Evolutionary conservation across 768 basidiomycete genomes (phyloP).

Genomic region (Hypsizygus marmoreus): DNA sequence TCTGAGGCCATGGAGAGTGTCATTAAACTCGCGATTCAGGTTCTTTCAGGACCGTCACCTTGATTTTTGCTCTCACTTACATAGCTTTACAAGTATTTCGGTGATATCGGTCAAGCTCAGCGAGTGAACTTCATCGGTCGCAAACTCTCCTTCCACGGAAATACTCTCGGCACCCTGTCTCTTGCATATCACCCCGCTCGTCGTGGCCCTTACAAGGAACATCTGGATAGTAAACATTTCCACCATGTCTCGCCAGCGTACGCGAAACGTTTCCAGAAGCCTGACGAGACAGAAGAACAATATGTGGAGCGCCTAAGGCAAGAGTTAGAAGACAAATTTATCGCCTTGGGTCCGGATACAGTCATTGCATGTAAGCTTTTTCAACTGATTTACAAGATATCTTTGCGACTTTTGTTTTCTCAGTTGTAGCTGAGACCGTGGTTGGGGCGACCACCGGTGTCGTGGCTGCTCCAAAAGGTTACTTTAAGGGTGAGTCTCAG

Average conservation of each 20-base stretch:
- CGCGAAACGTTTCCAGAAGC: conserved; percentile 71
- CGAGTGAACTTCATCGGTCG: conserved; percentile 81
- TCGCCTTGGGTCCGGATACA: conserved; percentile 78
- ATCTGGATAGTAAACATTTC: conserved; percentile 66
- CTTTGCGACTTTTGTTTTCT: not conserved
- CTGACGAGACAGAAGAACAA: conserved; percentile 72
- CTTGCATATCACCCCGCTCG: conserved; percentile 68
- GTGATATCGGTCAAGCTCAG: conserved; percentile 67
- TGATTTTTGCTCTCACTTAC: conserved; percentile 1
- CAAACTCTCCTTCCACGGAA: conserved; percentile 82
- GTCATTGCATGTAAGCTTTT: conserved; percentile 72
- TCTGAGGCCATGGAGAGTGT: conserved; percentile 89
- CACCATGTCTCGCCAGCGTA: conserved; percentile 91
- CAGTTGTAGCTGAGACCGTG: conserved; percentile 85
- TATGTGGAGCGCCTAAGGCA: conserved; percentile 77
- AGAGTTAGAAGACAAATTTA: conserved; percentile 85
- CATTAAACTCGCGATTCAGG: conserved; percentile 82
- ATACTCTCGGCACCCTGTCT: conserved; percentile 71
- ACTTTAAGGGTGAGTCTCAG: conserved; percentile 56
- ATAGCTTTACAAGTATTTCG: conserved; percentile 54
- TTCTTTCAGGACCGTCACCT: not conserved
- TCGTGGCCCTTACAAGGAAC: conserved; percentile 65
- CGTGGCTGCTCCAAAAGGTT: conserved; percentile 77
- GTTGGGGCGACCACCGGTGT: conserved; percentile 85
- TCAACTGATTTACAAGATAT: not conserved